Base-by-base conservation (phyloP, 192 early-diverging fungal species). In the Podila minutissima region DNA sequence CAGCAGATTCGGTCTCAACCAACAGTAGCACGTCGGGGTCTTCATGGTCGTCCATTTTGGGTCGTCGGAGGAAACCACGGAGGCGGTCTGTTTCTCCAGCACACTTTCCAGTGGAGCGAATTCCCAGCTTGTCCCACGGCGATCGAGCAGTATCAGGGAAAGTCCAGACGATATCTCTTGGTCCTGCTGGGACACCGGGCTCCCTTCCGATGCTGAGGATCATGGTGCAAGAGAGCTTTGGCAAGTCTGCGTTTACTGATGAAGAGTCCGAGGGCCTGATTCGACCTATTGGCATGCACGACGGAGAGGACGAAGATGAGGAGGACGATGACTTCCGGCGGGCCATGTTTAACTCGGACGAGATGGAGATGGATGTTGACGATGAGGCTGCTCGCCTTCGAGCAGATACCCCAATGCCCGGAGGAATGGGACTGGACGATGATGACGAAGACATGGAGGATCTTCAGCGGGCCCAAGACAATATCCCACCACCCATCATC, bases 291-390 rank as follows among this genome's bases (percentile, higher is more conserved):
- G 77, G 62, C 4, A 81, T 81, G 77, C 77, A 81, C 51, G 77
- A 81, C 38, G 77, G 77, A 24, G 77, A 81, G 19, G 77, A 81
- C 24, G 71, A 81, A 31, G 66, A 72, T 55, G 77, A 81, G 6
- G 77, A 81, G 8, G 77, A 81, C 10, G 77, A 81, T 20, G 77
- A 81, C 6, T 81, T 73, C 31, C 72, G 77, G 20, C 62, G 77
- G 24, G 77, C 77, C 2, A 81, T 81, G 77, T 81, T 73, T 48
- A 81, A 73, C 62, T 81, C 77, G 8, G 77, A 81, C 22, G 77
- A 81, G 48, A 81, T 81, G 77, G 71, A 81, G 57, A n/a, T 81
- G 53, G 77, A 81, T 61, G 77, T 66, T 11, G 77, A 81, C 1
- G 77, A 81, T 26, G 77, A 81, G 15, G 67, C 77, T 6, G 67